These are phyloP conservation scores for Trypanosoma rangeli DNA, from an alignment of 208 protist genomes.

Conservation along the genomic window DNA sequence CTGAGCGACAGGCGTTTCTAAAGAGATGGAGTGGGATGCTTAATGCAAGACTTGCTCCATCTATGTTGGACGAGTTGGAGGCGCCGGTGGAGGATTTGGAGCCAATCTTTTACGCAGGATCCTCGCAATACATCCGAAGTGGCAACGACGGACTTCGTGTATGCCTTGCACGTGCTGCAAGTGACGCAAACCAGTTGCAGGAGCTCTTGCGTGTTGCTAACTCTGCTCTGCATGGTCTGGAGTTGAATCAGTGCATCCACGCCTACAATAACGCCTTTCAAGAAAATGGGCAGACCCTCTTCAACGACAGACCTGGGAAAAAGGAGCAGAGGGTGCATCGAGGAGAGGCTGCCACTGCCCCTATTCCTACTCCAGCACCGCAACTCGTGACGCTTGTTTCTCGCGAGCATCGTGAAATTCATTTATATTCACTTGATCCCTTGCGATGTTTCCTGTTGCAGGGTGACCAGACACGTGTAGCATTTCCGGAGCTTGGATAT, in stretches of 20 bases:
- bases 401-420: conserved; percentile 13
- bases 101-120: conserved; percentile 21
- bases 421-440: conserved; percentile 16
- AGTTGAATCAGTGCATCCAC: conserved; percentile 24
- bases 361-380: background rate
- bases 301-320: background rate
- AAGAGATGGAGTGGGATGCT: conserved; percentile 26
- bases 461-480: conserved; percentile 9
- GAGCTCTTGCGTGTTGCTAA: conserved; percentile 27
- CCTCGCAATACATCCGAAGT: conserved; percentile 1
- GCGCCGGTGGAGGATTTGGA: background rate
- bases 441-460: conserved; percentile 19
- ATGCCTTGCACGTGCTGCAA: conserved; percentile 31
- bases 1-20: conserved; percentile 22
- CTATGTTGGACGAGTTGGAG: conserved; percentile 10
- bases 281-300: conserved; percentile 3
- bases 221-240: conserved; percentile 28
- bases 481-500: conserved; percentile 20
- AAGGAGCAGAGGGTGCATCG: background rate
- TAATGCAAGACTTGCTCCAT: background rate
- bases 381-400: conserved; percentile 20
- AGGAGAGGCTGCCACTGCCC: background rate
- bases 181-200: conserved; percentile 16
- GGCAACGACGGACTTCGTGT: conserved; percentile 28
- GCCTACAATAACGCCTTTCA: conserved; percentile 5